Percentiles rank a stretch among this genome's conserved stretches.
These are phyloP conservation scores for Penicillium riverlandense DNA, from an alignment of 495 filamentous ascomycete genomes.

Conservation along the genomic window DNA sequence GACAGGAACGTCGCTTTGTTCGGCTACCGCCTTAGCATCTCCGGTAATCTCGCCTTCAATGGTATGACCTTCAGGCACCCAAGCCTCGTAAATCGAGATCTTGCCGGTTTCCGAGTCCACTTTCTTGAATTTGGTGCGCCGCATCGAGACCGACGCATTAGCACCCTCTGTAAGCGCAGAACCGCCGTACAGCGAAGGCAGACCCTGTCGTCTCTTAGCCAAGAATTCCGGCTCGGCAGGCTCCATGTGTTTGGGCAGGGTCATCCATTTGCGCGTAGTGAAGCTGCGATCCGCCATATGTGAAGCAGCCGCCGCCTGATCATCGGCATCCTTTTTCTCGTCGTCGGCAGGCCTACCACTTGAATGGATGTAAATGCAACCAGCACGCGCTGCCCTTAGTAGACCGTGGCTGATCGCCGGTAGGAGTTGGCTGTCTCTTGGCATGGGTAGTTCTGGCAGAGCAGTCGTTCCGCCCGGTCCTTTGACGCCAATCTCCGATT, in stretches of 20 bases:
- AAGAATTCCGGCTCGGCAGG: slow-evolving; percentile 70
- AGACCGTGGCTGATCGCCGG: slow-evolving; percentile 73
- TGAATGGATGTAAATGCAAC: slow-evolving; percentile 52
- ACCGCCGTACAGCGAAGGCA: slow-evolving; percentile 46
- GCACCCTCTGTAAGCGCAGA: slow-evolving; percentile 37
- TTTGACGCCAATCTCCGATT: slow-evolving; percentile 38
- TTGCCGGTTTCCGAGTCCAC: slow-evolving; percentile 67
- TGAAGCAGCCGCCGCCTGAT: slow-evolving; percentile 19
- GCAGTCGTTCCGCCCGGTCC: slow-evolving; percentile 45
- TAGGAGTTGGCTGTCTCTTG: slow-evolving; percentile 77
- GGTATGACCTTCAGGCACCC: slow-evolving; percentile 70
- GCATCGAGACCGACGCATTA: slow-evolving; percentile 45
- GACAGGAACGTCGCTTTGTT: slow-evolving; percentile 26
- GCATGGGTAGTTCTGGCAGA: slow-evolving; percentile 63
- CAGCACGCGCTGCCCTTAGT: slow-evolving; percentile 74
- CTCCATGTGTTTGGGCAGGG: slow-evolving; percentile 70
- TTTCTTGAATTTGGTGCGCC: slow-evolving; percentile 70
- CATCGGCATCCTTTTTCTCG: slow-evolving; percentile 48
- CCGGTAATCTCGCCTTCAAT: slow-evolving; percentile 76
- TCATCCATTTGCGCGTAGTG: slow-evolving; percentile 68
- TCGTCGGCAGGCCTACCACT: slow-evolving; percentile 35
- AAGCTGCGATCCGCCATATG: slow-evolving; percentile 49
- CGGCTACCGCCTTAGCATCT: slow-evolving; percentile 28
- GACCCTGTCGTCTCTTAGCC: slow-evolving; percentile 79
- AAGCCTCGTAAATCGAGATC: slow-evolving; percentile 71